phyloP scores from a whole-genome alignment of 2,329 filamentous ascomycete genomes.

The Pseudogymnoascus sp. region DNA sequence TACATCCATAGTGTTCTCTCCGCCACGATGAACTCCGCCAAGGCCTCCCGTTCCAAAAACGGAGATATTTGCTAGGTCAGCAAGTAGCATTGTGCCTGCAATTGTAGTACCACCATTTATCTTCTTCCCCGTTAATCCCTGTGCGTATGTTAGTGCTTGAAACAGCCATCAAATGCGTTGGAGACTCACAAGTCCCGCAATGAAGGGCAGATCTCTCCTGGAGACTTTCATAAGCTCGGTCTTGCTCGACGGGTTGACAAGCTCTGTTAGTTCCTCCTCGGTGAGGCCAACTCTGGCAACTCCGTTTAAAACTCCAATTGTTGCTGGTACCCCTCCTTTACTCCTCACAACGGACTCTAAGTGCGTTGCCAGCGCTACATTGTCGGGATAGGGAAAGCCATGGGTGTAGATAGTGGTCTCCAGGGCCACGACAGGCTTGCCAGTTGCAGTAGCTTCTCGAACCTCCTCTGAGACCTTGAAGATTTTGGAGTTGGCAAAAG shows the following conservation, averaged over 20 bases:
- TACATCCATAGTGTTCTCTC: slow-evolving; percentile 80
- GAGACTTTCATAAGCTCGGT: slow-evolving; percentile 74
- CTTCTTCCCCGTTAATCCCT: slow-evolving; percentile 59
- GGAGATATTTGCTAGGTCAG: slow-evolving; percentile 77
- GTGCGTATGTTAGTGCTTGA: slow-evolving; percentile 10
- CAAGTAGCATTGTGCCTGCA: slow-evolving; percentile 84
- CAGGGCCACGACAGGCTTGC: slow-evolving; percentile 80
- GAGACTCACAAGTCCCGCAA: slow-evolving; percentile 63
- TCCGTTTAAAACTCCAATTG: slow-evolving; percentile 80
- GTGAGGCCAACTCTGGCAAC: slow-evolving; percentile 72
- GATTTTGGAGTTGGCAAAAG: not conserved
- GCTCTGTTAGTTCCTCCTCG: slow-evolving; percentile 62
- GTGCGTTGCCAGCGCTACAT: slow-evolving; percentile 63
- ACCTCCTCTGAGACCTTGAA: slow-evolving; percentile 51
- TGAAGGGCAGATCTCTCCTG: slow-evolving; percentile 74
- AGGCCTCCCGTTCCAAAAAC: slow-evolving; percentile 93
- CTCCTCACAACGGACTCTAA: slow-evolving; percentile 75
- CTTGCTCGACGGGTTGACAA: slow-evolving; percentile 58
- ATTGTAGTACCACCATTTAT: slow-evolving; percentile 90
- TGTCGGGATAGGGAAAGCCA: slow-evolving; percentile 69
- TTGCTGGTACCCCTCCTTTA: slow-evolving; percentile 80
- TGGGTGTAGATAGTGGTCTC: slow-evolving; percentile 98
- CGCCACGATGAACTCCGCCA: slow-evolving; percentile 87
- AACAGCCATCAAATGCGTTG: slow-evolving; percentile 4
- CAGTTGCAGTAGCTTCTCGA: slow-evolving; percentile 62